Conservation (phyloP, 202 grass and related monocot species). For the Carex arenaria region DNA sequence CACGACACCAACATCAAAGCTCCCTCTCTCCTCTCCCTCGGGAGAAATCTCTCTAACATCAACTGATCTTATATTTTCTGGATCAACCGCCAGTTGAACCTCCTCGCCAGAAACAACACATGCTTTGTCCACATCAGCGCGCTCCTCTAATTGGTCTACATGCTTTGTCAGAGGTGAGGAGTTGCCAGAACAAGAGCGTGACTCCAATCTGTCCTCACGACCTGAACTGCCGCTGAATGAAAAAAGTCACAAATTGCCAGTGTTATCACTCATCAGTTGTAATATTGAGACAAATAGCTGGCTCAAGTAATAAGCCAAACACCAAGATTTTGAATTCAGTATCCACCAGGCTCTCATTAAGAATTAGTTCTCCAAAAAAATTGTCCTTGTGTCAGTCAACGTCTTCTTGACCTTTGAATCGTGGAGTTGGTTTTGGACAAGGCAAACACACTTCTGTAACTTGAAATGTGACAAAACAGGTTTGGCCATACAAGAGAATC, state of each 20-base stretch:
- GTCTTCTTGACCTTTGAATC: background rate
- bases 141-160: constrained; percentile 65
- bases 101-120: constrained; percentile 59
- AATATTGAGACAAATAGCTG: background rate
- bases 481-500: background rate
- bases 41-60: constrained; percentile 88
- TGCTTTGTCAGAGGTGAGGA: constrained; percentile 80
- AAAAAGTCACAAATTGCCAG: background rate
- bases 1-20: constrained; percentile 82
- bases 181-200: constrained; percentile 45
- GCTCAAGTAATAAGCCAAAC: background rate
- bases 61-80: constrained; percentile 66
- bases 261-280: background rate
- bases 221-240: constrained; percentile 54
- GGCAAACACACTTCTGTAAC: no score
- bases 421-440: no score
- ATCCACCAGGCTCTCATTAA: background rate
- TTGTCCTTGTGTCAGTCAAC: background rate
- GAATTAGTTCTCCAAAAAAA: no score
- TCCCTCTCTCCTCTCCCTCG: constrained; percentile 45
- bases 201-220: constrained; percentile 72
- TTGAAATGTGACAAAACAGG: background rate
- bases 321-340: background rate
- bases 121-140: constrained; percentile 75
- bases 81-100: constrained; percentile 55